Conservation (phyloP, 208 protist species). For the Vickermania spadyakhi region DNA sequence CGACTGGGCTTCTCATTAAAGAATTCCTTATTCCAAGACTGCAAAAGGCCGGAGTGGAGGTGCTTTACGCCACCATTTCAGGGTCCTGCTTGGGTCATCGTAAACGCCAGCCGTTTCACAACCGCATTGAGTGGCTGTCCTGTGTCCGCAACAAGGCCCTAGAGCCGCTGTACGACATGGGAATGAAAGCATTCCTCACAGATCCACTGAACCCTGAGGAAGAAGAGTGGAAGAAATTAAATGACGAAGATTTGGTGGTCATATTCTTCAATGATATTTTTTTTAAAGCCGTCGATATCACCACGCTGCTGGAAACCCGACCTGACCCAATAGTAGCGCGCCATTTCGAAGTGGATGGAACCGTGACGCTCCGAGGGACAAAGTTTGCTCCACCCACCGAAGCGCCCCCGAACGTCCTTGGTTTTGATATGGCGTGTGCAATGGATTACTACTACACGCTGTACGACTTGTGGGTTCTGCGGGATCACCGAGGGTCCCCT, state of each 20-base stretch:
- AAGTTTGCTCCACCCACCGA: neutral
- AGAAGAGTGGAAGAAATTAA: neutral
- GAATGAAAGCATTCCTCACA: slow-evolving; percentile 29
- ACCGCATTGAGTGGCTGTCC: slow-evolving; percentile 75
- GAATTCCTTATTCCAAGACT: slow-evolving; percentile 42
- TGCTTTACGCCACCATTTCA: slow-evolving; percentile 33
- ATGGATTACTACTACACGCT: slow-evolving; percentile 77
- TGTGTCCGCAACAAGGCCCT: slow-evolving; percentile 76
- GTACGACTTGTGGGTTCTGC: slow-evolving; percentile 65
- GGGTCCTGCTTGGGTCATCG: slow-evolving; percentile 36
- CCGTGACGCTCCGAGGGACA: neutral
- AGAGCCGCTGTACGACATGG: slow-evolving; percentile 42
- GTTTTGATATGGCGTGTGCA: slow-evolving; percentile 77
- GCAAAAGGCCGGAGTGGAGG: slow-evolving; percentile 23
- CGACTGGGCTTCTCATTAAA: slow-evolving; percentile 25
- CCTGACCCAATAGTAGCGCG: slow-evolving; percentile 17
- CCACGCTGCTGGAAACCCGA: slow-evolving; percentile 38
- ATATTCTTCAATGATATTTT: slow-evolving; percentile 80
- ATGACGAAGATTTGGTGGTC: slow-evolving; percentile 44
- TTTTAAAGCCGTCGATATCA: slow-evolving; percentile 56
- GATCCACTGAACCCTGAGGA: neutral
- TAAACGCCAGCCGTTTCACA: slow-evolving; percentile 13
- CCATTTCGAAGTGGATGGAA: slow-evolving; percentile 14
- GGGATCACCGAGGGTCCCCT: slow-evolving; percentile 27
- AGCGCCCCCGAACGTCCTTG: neutral